A percentile compares a stretch with the other conserved stretches of the same genome.
These are phyloP conservation scores for Primulina huaijiensis DNA, from an alignment of 257 asterid species.

Conservation along the genomic window DNA sequence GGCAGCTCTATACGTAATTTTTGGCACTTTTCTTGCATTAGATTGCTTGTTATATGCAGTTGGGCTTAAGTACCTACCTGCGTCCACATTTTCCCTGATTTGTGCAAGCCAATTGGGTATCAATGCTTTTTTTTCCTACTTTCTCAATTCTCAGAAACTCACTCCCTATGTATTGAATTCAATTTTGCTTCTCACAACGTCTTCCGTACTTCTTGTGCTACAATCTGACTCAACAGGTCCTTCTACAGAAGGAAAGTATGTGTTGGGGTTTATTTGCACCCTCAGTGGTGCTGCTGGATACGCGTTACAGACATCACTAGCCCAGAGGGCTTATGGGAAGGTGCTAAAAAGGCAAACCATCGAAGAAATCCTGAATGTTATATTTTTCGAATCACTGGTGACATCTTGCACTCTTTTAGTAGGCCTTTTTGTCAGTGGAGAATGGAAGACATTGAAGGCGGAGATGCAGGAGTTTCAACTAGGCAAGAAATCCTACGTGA, in stretches of 20 bases:
- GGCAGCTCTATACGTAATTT: slow-evolving; percentile 16
- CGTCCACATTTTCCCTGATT: slow-evolving; percentile 39
- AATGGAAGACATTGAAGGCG: slow-evolving; percentile 36
- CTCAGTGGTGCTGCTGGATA: slow-evolving; percentile 36
- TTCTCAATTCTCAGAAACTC: slow-evolving; percentile 39
- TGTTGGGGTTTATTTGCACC: slow-evolving; percentile 36
- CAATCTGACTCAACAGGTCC: slow-evolving; percentile 22
- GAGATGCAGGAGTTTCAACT: slow-evolving; percentile 36
- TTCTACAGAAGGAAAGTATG: slow-evolving; percentile 9
- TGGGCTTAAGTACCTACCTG: slow-evolving; percentile 42
- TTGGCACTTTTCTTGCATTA: slow-evolving; percentile 28
- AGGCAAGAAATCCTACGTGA: slow-evolving; percentile 31
- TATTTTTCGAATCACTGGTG: slow-evolving; percentile 30
- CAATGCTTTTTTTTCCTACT: slow-evolving; percentile 43
- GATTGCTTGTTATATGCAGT: slow-evolving; percentile 32
- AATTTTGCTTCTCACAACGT: slow-evolving; percentile 39
- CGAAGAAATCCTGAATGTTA: slow-evolving; percentile 25
- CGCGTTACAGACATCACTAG: slow-evolving; percentile 32
- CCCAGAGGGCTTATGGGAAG: slow-evolving; percentile 35
- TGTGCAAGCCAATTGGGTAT: slow-evolving; percentile 42
- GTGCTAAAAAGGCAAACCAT: slow-evolving; percentile 24
- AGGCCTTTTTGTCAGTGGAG: slow-evolving; percentile 44
- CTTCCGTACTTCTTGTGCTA: slow-evolving; percentile 29
- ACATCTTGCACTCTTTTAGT: slow-evolving; percentile 27
- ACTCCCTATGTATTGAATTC: slow-evolving; percentile 33